Evolutionary conservation across 2,329 filamentous ascomycete species (phyloP).

Genomic region (Sporothrix luriei): DNA sequence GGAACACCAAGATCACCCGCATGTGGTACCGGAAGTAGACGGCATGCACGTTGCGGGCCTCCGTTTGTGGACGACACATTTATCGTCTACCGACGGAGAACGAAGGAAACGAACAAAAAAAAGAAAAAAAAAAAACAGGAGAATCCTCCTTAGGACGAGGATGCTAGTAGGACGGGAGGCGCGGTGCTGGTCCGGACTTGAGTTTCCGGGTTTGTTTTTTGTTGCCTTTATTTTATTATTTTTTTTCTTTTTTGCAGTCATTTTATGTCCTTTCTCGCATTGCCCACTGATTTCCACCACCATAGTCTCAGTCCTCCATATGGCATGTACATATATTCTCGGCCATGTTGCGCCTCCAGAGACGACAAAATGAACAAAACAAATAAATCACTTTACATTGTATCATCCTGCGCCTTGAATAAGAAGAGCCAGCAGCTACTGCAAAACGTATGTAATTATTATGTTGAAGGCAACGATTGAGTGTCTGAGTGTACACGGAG

Average conservation of each 20-base stretch:
- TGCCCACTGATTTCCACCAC: not conserved
- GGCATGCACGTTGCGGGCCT: not conserved
- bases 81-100: not conserved
- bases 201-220: not conserved
- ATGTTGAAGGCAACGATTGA: not conserved
- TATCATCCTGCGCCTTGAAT: not conserved
- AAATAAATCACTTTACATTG: conserved; percentile 8
- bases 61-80: too few relatives aligned
- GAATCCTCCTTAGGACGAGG: not conserved
- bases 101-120: not conserved
- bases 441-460: not conserved
- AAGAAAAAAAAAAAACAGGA: not conserved
- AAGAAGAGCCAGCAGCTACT: not conserved
- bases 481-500: conserved; percentile 2
- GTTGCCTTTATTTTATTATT: too few relatives aligned
- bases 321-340: conserved; percentile 29
- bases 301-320: not conserved
- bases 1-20: conserved; percentile 50
- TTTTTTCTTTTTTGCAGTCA: too few relatives aligned
- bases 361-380: conserved; percentile 20
- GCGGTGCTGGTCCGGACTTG: conserved; percentile 5
- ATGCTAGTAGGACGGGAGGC: not conserved
- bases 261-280: too few relatives aligned
- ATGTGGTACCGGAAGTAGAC: conserved; percentile 57
- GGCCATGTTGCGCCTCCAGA: conserved; percentile 9